phyloP scores from a whole-genome alignment of 148 eudicot species.

The Hydrangea macrophylla region DNA sequence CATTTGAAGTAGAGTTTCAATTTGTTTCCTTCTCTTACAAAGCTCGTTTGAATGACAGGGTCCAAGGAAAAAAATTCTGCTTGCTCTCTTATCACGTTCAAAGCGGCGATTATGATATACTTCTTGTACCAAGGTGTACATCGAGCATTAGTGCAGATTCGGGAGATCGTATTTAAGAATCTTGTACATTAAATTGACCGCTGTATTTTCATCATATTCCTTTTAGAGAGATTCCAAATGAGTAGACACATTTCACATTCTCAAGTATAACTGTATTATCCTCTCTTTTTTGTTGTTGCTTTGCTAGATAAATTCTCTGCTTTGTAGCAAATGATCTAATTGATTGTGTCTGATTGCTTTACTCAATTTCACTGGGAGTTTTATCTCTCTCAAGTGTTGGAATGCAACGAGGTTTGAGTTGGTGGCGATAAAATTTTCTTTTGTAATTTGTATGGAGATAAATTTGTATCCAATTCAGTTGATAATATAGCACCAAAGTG shows the following conservation, averaged over 20 bases:
- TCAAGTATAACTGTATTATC: background rate
- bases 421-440: no score
- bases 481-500: no score
- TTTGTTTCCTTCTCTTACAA: background rate
- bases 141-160: background rate
- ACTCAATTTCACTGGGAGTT: no score
- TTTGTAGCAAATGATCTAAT: no score
- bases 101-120: conserved; percentile 32
- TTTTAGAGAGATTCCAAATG: background rate
- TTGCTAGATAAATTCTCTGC: no score
- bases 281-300: no score
- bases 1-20: background rate
- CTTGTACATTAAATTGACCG: background rate
- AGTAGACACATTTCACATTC: background rate
- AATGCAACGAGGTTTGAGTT: no score
- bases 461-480: no score
- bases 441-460: no score
- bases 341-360: background rate
- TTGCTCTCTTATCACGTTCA: conserved; percentile 47
- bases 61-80: conserved; percentile 84
- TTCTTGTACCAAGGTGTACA: background rate
- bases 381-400: no score
- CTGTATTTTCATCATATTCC: background rate
- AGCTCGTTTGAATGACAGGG: conserved; percentile 47
- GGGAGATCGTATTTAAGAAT: background rate